Conservation (phyloP, 306 rosid genomes). For the Inga leiocalycina region DNA sequence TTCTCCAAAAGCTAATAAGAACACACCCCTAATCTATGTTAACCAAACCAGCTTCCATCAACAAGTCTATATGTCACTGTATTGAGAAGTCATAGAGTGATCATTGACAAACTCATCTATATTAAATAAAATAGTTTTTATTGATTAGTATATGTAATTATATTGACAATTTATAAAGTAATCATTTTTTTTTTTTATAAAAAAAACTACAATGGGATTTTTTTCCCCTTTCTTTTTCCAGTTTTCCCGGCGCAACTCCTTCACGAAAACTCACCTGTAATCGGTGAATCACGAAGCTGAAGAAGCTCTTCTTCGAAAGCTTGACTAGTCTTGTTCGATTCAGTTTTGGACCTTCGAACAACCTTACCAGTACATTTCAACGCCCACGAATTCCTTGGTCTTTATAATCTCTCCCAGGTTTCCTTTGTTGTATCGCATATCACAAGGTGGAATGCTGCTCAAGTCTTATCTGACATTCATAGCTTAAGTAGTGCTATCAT, state of each 20-base stretch:
- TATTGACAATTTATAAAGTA: too few relatives aligned
- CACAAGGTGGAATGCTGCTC: background rate
- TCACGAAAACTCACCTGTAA: background rate
- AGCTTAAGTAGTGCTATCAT: background rate
- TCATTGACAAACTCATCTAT: too few relatives aligned
- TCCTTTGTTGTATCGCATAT: background rate
- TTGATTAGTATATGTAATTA: too few relatives aligned
- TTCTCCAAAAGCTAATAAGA: too few relatives aligned
- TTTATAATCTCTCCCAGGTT: background rate
- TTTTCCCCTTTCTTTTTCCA: too few relatives aligned
- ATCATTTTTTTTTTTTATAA: too few relatives aligned
- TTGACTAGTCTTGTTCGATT: background rate
- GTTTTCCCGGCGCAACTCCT: background rate
- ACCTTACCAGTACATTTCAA: background rate
- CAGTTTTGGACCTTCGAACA: background rate
- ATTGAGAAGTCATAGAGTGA: too few relatives aligned
- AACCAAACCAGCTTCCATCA: too few relatives aligned
- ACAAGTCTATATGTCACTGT: too few relatives aligned
- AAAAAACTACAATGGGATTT: too few relatives aligned
- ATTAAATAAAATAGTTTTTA: too few relatives aligned
- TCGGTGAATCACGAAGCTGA: background rate
- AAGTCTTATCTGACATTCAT: background rate
- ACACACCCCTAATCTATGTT: too few relatives aligned
- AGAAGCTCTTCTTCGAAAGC: background rate
- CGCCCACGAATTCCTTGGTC: background rate